Evolutionary conservation across 768 basidiomycete species (phyloP).

Genomic region (Tremella fuciformis): DNA sequence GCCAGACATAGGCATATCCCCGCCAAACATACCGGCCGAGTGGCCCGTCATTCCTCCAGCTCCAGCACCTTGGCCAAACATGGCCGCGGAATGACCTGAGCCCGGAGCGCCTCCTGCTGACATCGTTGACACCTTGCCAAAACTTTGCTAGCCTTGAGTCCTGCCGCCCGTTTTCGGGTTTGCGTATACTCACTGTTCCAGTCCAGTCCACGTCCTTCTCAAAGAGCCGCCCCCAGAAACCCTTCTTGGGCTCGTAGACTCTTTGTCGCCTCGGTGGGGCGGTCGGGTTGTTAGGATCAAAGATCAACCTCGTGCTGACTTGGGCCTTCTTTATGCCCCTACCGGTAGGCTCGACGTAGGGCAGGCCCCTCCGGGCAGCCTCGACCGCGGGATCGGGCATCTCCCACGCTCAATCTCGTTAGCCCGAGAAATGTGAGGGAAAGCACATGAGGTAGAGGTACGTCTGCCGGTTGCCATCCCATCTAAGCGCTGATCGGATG

Average conservation of each 20-base stretch:
- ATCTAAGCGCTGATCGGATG: no score
- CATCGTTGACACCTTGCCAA: neutral
- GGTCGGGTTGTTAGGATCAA: slow-evolving; percentile 13
- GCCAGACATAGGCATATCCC: neutral
- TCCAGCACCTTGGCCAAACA: neutral
- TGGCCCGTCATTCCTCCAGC: neutral
- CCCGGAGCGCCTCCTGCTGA: neutral
- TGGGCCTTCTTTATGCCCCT: slow-evolving; percentile 5
- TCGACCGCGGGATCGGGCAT: slow-evolving; percentile 25
- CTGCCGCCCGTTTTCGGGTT: neutral
- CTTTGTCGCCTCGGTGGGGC: slow-evolving; percentile 10
- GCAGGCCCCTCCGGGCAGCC: slow-evolving; percentile 10
- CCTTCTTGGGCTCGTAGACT: slow-evolving; percentile 2
- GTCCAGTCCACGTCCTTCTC: neutral
- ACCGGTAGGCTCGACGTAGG: slow-evolving; percentile 16
- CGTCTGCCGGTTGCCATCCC: no score
- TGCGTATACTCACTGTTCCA: neutral
- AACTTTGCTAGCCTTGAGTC: neutral
- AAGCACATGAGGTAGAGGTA: no score
- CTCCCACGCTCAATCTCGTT: no score
- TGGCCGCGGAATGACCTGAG: neutral
- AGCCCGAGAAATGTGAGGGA: no score
- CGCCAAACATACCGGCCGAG: slow-evolving; percentile 3
- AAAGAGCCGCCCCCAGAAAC: neutral
- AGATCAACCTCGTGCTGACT: slow-evolving; percentile 2